Base-by-base conservation (phyloP, 2,329 filamentous ascomycete genomes). In the Exophiala lecanii-corni region DNA sequence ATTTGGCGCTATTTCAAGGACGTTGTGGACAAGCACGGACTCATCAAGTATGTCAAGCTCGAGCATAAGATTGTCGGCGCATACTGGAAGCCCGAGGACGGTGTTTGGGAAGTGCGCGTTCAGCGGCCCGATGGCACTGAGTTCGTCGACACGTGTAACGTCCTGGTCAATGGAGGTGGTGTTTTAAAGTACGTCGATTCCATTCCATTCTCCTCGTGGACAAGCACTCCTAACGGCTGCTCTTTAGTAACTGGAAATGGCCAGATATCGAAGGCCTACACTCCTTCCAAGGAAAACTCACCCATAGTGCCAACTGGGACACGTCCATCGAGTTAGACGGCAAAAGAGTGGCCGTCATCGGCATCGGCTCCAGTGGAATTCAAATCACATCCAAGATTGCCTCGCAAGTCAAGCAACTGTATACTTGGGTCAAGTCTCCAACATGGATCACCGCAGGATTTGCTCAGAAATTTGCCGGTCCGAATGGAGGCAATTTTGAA, bases 161-260 rank as follows among this genome's bases (percentile, higher is more conserved):
- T 63, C 16, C 31, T 63, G 2, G 42, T 63, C 17, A 58, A 62
- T 39, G 57, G 44, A 2, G 50, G 47, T 9, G 59, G 59, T 7
- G 48, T 57, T 13, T 43, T 61, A 15, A 80, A 81, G 53, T 60
- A 68, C 18, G 76, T n/a, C n/a, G n/a, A n/a, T n/a, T n/a, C n/a
- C n/a, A n/a, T n/a, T n/a, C n/a, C n/a, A n/a, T n/a, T n/a, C n/a
- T n/a, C n/a, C n/a, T n/a, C n/a, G n/a, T n/a, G n/a, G n/a, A n/a
- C n/a, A n/a, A n/a, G n/a, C n/a, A n/a, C n/a, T n/a, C n/a, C n/a
- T n/a, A n/a, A n/a, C n/a, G n/a, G n/a, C 5, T 15, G 13, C 7
- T 16, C 13, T 3, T 9, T 20, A 62, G 57, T 41, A 51, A 56
- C 9, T 61, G 58, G 57, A 59, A 61, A 45, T 67, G 63, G 64